These are phyloP conservation scores for Trichosporon coremiiforme DNA, from an alignment of 1,284 basidiomycete species.

Conservation along the genomic window DNA sequence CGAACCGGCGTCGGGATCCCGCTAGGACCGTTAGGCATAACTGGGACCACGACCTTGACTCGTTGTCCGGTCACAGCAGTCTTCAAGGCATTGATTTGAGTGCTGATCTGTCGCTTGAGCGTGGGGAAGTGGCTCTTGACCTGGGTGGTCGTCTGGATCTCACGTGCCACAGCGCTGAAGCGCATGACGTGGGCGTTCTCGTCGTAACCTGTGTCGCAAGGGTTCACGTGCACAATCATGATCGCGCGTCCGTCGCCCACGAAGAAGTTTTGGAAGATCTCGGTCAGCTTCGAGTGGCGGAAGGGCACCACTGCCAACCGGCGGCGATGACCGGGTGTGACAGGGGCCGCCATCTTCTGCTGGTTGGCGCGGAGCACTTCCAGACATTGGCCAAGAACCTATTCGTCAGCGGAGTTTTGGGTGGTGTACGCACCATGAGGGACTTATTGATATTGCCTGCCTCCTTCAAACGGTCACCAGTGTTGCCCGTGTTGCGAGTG, in stretches of 20 bases:
- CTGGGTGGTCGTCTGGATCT: slow-evolving; percentile 74
- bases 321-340: slow-evolving; percentile 31
- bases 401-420: slow-evolving; percentile 19
- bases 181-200: slow-evolving; percentile 99
- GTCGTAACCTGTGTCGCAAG: slow-evolving; percentile 95
- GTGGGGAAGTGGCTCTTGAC: slow-evolving; percentile 53
- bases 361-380: slow-evolving; percentile 93
- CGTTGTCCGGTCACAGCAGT: slow-evolving; percentile 50
- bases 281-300: slow-evolving; percentile 93
- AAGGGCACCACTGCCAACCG: slow-evolving; percentile 85
- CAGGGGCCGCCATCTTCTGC: slow-evolving; percentile 64
- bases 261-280: slow-evolving; percentile 96
- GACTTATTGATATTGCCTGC: slow-evolving; percentile 99
- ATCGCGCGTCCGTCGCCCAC: slow-evolving; percentile 87
- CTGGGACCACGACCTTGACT: slow-evolving; percentile 51
- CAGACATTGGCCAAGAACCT: slow-evolving; percentile 89
- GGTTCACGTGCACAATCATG: slow-evolving; percentile 99
- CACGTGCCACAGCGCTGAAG: slow-evolving; percentile 91
- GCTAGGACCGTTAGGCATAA: slow-evolving; percentile 43
- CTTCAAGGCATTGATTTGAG: slow-evolving; percentile 49
- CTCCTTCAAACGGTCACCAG: slow-evolving; percentile 83
- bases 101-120: slow-evolving; percentile 51
- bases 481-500: slow-evolving; percentile 87
- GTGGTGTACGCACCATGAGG: slow-evolving; percentile 69
- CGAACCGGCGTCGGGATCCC: slow-evolving; percentile 12